These are phyloP conservation scores for Clavispora santaluciae DNA, from an alignment of 805 yeast species.

Conservation along the genomic window DNA sequence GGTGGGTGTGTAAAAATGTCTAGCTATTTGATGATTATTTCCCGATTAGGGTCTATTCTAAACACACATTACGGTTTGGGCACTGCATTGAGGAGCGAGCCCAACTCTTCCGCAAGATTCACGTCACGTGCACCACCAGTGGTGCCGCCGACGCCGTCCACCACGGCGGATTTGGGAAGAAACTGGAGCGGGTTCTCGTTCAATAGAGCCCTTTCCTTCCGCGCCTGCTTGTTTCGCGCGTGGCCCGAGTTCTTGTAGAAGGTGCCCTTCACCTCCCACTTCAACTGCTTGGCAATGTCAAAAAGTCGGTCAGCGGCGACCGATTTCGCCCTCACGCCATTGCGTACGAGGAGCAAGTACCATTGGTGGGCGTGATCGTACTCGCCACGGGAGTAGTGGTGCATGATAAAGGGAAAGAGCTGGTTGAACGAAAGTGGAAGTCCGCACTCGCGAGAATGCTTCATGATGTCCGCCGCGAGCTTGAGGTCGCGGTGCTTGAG, in stretches of 20 bases:
- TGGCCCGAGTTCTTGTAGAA: constrained; percentile 23
- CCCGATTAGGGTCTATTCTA: constrained; percentile 4
- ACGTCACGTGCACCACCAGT: constrained; percentile 3
- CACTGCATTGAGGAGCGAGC: constrained; percentile 1
- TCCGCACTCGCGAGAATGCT: constrained; percentile 19
- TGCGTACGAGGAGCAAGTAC: constrained; percentile 30
- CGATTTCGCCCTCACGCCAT: constrained; percentile 28
- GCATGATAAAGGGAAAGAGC: constrained; percentile 33
- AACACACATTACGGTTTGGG: constrained; percentile 4
- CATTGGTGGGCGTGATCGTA: constrained; percentile 29
- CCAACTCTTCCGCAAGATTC: constrained; percentile 3
- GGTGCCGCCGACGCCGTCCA: constrained; percentile 3
- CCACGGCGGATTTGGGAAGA: constrained; percentile 9
- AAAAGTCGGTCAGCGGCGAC: constrained; percentile 24
- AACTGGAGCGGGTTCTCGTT: constrained; percentile 16
- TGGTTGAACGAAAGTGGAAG: constrained; percentile 38
- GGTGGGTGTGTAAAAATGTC: background rate
- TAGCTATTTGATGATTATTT: constrained; percentile 1
- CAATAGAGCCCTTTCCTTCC: constrained; percentile 5
- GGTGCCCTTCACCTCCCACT: constrained; percentile 34
- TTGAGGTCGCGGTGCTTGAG: constrained; percentile 27
- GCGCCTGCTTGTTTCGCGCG: constrained; percentile 19
- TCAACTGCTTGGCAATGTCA: constrained; percentile 29
- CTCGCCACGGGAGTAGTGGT: constrained; percentile 30
- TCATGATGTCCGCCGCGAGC: constrained; percentile 29